Evolutionary conservation across 2,329 filamentous ascomycete species (phyloP), one percentile per base, ranked within the genome.

Genomic region (Plenodomus biglobosus): DNA sequence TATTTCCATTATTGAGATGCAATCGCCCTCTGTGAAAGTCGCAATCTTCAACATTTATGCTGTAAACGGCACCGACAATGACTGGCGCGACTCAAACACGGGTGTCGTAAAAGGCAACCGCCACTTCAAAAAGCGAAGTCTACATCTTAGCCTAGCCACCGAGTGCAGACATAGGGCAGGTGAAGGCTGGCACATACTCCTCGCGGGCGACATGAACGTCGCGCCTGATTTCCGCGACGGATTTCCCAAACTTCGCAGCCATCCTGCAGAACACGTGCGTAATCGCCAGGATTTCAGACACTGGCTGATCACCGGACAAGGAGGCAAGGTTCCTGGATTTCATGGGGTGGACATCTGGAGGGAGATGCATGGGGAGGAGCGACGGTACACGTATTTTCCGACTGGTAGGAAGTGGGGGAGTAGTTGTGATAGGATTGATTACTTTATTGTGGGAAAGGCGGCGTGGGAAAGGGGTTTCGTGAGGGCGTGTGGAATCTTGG

Each of bases 191-290:
- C 36, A 66, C 4, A 72, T 81, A 1, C 58, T 83, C 2, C 58
- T 83, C 0, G 75, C 76, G 0, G 78, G 80, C 0, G 79, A 82
- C 51, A 69, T 82, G 59, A 82, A 83, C 44, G 69, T 82, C 18
- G 79, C 80, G 4, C 70, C 70, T 17, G 53, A 64, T 11, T 41
- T 42, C 2, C 56, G 75, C 16, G 77, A 80, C 64, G 79, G 79
- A 1, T 64, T 73, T 53, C 80, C 80, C 0, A 73, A 71, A 18
- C 62, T 83, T 22, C 72, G 73, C 10, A 76, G 71, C 0, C 73
- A 61, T 36, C 76, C 77, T 3, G 38, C 55, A 7, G 72, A 80
- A 56, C 80, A 83, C 58, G 73, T 75, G 3, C n/a, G 67, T 5
- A 82, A 81, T 53, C 71, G 80, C 13, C 64, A 62, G 8, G 78